Percentiles rank a stretch among this genome's conserved stretches.
Conservation (phyloP, 495 filamentous ascomycete species). For the Penicillium subrubescens region DNA sequence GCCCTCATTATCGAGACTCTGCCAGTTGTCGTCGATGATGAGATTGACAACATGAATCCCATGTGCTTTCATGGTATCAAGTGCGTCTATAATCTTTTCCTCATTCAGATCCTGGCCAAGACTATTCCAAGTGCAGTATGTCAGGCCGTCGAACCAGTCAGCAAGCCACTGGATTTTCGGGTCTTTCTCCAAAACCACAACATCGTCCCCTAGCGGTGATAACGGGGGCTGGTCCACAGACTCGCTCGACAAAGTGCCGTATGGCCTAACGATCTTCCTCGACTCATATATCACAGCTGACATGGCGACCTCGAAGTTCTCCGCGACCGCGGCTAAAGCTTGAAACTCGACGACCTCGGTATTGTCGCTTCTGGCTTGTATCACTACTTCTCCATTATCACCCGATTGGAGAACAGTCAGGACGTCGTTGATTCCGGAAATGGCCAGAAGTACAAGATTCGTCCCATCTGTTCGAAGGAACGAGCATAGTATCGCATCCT, state of each 20-base stretch:
- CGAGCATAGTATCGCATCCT: slow-evolving; percentile 79
- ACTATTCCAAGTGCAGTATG: slow-evolving; percentile 91
- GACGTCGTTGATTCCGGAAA: slow-evolving; percentile 75
- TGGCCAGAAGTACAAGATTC: slow-evolving; percentile 78
- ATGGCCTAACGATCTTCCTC: slow-evolving; percentile 62
- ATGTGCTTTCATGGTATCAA: slow-evolving; percentile 68
- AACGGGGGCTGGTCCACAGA: slow-evolving; percentile 21
- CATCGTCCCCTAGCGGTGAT: slow-evolving; percentile 42
- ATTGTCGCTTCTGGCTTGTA: slow-evolving; percentile 75
- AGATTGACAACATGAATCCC: slow-evolving; percentile 77
- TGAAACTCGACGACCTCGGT: slow-evolving; percentile 52
- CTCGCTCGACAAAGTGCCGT: slow-evolving; percentile 15
- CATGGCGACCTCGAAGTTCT: slow-evolving; percentile 74
- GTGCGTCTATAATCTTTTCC: slow-evolving; percentile 72
- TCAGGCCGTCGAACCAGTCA: slow-evolving; percentile 85
- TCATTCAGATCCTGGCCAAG: slow-evolving; percentile 82
- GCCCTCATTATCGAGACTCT: slow-evolving; percentile 67
- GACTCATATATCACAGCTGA: slow-evolving; percentile 86
- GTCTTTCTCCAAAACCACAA: slow-evolving; percentile 47
- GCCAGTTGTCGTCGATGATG: slow-evolving; percentile 98
- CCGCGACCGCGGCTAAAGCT: slow-evolving; percentile 71
- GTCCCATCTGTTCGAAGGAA: slow-evolving; percentile 75
- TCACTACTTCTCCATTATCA: slow-evolving; percentile 61
- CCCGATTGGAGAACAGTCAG: slow-evolving; percentile 71
- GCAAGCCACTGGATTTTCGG: slow-evolving; percentile 71